phyloP scores from a whole-genome alignment of 495 filamentous ascomycete species.

The Neurospora sp. region DNA sequence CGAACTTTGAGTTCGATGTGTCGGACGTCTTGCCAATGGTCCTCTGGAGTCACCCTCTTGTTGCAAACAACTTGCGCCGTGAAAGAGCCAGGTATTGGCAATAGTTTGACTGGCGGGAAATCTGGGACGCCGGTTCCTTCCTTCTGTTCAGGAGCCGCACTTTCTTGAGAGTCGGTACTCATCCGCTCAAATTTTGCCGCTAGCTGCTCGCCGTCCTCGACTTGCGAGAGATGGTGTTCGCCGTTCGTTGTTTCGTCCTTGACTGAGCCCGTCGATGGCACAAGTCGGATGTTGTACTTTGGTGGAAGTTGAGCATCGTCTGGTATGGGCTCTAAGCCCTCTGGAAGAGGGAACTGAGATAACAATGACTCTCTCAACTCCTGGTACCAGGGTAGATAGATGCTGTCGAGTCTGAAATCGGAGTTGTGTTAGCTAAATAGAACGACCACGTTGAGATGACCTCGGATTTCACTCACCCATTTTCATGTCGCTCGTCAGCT shows the following conservation, averaged over 20 bases:
- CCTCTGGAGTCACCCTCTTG: slow-evolving; percentile 57
- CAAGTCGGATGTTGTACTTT: slow-evolving; percentile 60
- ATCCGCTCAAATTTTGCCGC: background rate
- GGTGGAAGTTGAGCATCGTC: slow-evolving; percentile 67
- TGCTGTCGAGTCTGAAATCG: slow-evolving; percentile 52
- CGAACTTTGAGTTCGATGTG: background rate
- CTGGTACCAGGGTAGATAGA: slow-evolving; percentile 67
- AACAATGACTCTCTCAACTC: slow-evolving; percentile 56
- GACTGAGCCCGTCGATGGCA: slow-evolving; percentile 11
- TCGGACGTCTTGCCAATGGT: slow-evolving; percentile 86
- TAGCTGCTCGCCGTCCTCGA: background rate
- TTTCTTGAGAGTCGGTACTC: background rate
- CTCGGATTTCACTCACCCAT: slow-evolving; percentile 54
- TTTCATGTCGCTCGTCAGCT: slow-evolving; percentile 83
- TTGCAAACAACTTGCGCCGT: slow-evolving; percentile 44
- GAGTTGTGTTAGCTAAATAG: background rate
- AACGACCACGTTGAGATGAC: background rate
- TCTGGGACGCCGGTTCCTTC: background rate
- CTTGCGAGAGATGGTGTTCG: background rate
- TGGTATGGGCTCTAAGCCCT: slow-evolving; percentile 57
- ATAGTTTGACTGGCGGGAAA: slow-evolving; percentile 29
- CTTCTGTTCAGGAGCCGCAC: background rate
- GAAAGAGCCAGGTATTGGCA: slow-evolving; percentile 47
- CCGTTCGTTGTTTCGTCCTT: background rate
- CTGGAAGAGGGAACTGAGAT: slow-evolving; percentile 55